These are phyloP conservation scores for Aspergillus carlsbadensis DNA, from an alignment of 495 filamentous ascomycete species.

Conservation along the genomic window DNA sequence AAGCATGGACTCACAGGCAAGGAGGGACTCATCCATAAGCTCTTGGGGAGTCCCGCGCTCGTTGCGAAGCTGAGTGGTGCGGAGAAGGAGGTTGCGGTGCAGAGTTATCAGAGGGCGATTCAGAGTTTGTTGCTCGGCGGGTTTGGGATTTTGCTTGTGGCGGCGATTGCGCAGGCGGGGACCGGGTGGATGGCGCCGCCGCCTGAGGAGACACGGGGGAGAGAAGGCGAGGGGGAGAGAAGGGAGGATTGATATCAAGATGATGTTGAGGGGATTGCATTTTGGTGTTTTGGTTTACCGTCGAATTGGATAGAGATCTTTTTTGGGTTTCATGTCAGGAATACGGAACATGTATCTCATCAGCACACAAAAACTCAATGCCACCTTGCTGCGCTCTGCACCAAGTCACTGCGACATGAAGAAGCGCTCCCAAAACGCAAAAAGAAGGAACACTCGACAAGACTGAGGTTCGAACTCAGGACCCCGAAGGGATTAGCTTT, in stretches of 20 bases:
- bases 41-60: slow-evolving; percentile 67
- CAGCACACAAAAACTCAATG: no score
- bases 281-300: no score
- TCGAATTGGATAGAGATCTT: no score
- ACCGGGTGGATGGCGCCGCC: slow-evolving; percentile 58
- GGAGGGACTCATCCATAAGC: slow-evolving; percentile 55
- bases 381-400: background rate
- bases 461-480: no score
- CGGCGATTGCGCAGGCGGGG: slow-evolving; percentile 61
- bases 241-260: background rate
- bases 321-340: no score
- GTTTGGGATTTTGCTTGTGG: slow-evolving; percentile 51
- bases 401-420: no score
- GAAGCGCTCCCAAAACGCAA: no score
- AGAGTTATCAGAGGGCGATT: slow-evolving; percentile 60
- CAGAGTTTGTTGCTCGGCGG: slow-evolving; percentile 57
- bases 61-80: slow-evolving; percentile 50
- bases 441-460: no score
- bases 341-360: no score
- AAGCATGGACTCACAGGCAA: slow-evolving; percentile 45
- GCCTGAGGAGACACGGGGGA: slow-evolving; percentile 1
- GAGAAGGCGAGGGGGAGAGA: slow-evolving; percentile 4
- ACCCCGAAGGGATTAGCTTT: no score
- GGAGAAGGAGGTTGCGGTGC: slow-evolving; percentile 60
- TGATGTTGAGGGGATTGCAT: no score